Base-by-base conservation (phyloP, 257 asterid genomes). In the Cinchona pubescens region DNA sequence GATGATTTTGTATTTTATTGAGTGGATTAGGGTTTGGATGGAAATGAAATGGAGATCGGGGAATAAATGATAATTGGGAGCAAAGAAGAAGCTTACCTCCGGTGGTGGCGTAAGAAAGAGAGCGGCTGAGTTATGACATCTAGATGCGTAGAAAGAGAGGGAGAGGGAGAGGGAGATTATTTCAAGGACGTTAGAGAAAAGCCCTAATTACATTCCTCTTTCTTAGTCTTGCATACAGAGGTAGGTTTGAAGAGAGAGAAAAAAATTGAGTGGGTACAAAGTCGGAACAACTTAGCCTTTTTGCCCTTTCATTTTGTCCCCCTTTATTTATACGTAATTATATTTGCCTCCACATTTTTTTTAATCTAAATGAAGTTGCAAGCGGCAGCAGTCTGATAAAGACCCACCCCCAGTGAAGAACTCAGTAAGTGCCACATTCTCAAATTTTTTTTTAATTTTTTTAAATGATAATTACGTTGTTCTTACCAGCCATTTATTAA, bases 41-140 rank as follows among this genome's bases (percentile, higher is more conserved):
- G 53, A 59, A 42, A 58, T 63, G 27, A 48, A 60, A 66, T 30
- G 68, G 62, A 64, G 78, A 82, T 69, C 73, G 79, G 63, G 48
- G 73, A 42, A 40, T 23, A 40, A 35, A 3, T n/a, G n/a, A 35
- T 23, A 58, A 16, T 21, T 19, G 81, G 63, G 72, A 74, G 55
- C 48, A 66, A 82, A 75, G 45, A 60, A 65, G 62, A 70, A 82
- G 83, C 84, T 80, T 81, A 85, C 89, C 90, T 84, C 59, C 59
- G 73, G 79, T 64, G 81, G 72, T 76, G 87, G 94, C 89, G 89
- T 76, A 78, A 25, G 89, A 82, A 78, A 84, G 64, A 75, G 61
- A 77, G 71, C 83, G 79, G 87, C 91, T 82, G 81, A 60, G 56
- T 58, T 65, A n/a, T 59, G 83, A 77, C 80, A 85, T 83, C 79